These are phyloP conservation scores for Rhizophagus clarus DNA, from an alignment of 192 early-diverging fungal species.

Conservation along the genomic window DNA sequence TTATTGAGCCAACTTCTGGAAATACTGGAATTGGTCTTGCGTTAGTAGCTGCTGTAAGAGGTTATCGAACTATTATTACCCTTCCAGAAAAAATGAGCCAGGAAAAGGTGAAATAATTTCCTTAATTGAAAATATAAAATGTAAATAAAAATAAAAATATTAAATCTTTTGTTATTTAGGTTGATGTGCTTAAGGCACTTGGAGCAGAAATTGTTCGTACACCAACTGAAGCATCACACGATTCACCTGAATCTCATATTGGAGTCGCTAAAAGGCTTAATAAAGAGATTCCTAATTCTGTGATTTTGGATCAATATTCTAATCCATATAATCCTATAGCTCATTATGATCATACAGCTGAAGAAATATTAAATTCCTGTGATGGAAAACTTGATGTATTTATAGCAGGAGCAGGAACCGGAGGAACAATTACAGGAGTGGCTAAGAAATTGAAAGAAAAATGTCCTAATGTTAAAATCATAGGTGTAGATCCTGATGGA, in stretches of 20 bases:
- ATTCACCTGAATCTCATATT: slow-evolving; percentile 98
- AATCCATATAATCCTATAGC: slow-evolving; percentile 98
- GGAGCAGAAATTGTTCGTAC: slow-evolving; percentile 98
- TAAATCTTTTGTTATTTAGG: slow-evolving; percentile 35
- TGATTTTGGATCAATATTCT: slow-evolving; percentile 96
- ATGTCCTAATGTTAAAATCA: slow-evolving; percentile 82
- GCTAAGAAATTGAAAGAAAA: slow-evolving; percentile 95
- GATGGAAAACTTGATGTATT: slow-evolving; percentile 94
- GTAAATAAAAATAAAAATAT: neutral
- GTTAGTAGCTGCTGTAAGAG: slow-evolving; percentile 96
- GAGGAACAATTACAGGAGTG: slow-evolving; percentile 95
- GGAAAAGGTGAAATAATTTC: slow-evolving; percentile 69
- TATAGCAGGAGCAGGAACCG: slow-evolving; percentile 94
- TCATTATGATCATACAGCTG: slow-evolving; percentile 93
- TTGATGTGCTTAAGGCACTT: slow-evolving; percentile 95
- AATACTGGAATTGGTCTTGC: slow-evolving; percentile 99
- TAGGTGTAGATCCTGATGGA: slow-evolving; percentile 93
- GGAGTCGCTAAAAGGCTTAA: slow-evolving; percentile 93
- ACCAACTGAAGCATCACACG: slow-evolving; percentile 99
- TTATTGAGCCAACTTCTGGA: slow-evolving; percentile 99
- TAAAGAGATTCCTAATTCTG: slow-evolving; percentile 93
- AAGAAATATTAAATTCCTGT: slow-evolving; percentile 79
- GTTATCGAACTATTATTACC: slow-evolving; percentile 97
- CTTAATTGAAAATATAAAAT: neutral
- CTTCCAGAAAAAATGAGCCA: slow-evolving; percentile 99